Evolutionary conservation across 768 basidiomycete genomes (phyloP).

Genomic region (Paxillus ammoniavirescens): DNA sequence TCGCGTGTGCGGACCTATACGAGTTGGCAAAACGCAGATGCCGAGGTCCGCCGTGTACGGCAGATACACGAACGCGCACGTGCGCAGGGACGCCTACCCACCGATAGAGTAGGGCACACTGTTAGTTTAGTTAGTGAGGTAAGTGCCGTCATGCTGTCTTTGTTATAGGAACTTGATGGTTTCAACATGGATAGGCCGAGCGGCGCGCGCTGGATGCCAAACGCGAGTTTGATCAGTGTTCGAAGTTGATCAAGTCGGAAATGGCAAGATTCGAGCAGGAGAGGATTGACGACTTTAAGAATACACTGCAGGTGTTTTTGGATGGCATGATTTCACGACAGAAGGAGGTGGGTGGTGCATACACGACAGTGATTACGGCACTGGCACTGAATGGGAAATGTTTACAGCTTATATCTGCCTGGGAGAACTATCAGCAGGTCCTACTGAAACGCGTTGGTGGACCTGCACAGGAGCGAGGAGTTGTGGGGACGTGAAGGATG

Average conservation of each 20-base stretch:
- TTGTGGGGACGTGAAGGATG: neutral
- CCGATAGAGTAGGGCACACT: constrained; percentile 72
- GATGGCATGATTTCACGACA: constrained; percentile 86
- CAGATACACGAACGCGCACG: constrained; percentile 80
- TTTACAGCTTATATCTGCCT: constrained; percentile 64
- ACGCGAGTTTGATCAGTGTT: constrained; percentile 86
- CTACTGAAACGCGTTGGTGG: constrained; percentile 51
- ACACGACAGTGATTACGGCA: neutral
- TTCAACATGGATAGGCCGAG: constrained; percentile 61
- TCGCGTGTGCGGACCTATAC: constrained; percentile 84
- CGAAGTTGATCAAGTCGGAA: constrained; percentile 86
- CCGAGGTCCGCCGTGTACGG: constrained; percentile 68
- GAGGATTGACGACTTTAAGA: constrained; percentile 90
- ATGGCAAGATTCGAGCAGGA: constrained; percentile 90
- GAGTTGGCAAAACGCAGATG: constrained; percentile 78
- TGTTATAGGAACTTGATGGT: neutral
- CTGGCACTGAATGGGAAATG: neutral
- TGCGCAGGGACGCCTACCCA: constrained; percentile 67
- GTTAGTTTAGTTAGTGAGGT: constrained; percentile 82
- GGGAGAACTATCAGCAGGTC: constrained; percentile 80
- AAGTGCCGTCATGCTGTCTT: constrained; percentile 19
- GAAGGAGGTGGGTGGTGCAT: constrained; percentile 56
- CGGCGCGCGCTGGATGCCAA: constrained; percentile 78
- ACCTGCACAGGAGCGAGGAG: neutral
- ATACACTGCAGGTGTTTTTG: constrained; percentile 75